Evolutionary conservation across 331 rosid genomes (phyloP).

Genomic region (Stylosanthes scabra): DNA sequence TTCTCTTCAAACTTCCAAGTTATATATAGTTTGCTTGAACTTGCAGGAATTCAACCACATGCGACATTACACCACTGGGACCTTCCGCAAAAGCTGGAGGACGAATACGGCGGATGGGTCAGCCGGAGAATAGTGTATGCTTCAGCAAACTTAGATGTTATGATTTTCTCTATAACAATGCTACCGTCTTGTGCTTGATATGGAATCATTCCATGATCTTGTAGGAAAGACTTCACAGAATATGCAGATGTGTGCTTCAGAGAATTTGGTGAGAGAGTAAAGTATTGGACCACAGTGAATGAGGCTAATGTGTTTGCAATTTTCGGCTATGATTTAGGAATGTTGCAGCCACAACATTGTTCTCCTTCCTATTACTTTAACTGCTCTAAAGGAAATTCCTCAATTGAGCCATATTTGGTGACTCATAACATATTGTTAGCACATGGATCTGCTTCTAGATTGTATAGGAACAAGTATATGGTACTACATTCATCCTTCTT

Average conservation of each 20-base stretch:
- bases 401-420: slow-evolving; percentile 67
- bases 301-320: slow-evolving; percentile 47
- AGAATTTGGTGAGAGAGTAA: slow-evolving; percentile 62
- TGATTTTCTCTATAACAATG: background rate
- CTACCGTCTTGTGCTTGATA: background rate
- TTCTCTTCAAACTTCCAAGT: background rate
- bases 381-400: slow-evolving; percentile 62
- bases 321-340: slow-evolving; percentile 48
- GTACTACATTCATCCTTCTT: too few species aligned
- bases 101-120: slow-evolving; percentile 69
- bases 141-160: slow-evolving; percentile 1
- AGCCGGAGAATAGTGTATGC: slow-evolving; percentile 53
- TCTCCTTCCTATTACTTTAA: slow-evolving; percentile 39
- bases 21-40: slow-evolving; percentile 11
- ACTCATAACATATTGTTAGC: slow-evolving; percentile 63
- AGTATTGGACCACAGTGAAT: slow-evolving; percentile 62
- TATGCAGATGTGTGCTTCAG: slow-evolving; percentile 63
- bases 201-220: background rate
- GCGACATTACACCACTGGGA: slow-evolving; percentile 56
- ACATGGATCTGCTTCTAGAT: slow-evolving; percentile 55
- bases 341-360: slow-evolving; percentile 51
- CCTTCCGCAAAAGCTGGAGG: slow-evolving; percentile 66
- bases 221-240: slow-evolving; percentile 61
- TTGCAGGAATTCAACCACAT: slow-evolving; percentile 68
- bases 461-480: slow-evolving; percentile 56